Conservation (phyloP, 148 eudicot genomes). For the Chenopodium formosanum region DNA sequence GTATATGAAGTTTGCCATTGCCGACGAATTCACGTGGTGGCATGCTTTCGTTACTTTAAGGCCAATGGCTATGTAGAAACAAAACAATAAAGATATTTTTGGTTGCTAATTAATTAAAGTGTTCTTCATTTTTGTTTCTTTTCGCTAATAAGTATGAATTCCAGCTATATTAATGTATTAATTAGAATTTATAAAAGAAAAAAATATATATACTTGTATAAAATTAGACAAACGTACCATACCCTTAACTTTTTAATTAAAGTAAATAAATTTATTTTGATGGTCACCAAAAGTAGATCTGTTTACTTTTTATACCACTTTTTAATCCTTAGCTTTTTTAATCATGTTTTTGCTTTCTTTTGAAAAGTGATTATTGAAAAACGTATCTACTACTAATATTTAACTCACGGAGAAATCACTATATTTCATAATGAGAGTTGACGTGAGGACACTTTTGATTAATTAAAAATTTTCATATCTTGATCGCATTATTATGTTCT, state of each 20-base stretch:
- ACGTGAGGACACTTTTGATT: too few relatives aligned
- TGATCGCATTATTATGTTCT: too few relatives aligned
- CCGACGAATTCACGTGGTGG: neutral
- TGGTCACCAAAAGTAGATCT: neutral
- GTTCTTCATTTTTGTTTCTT: slow-evolving; percentile 3
- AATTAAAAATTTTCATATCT: too few relatives aligned
- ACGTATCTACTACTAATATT: neutral
- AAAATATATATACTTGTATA: too few relatives aligned
- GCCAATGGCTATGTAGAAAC: neutral
- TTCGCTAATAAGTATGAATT: neutral
- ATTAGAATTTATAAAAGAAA: too few relatives aligned
- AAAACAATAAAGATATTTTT: neutral
- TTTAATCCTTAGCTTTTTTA: neutral
- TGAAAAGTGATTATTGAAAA: neutral
- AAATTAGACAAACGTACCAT: too few relatives aligned
- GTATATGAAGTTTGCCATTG: neutral
- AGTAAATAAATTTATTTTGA: neutral
- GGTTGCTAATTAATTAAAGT: neutral
- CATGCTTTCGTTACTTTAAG: neutral
- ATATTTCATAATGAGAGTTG: neutral
- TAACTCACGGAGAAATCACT: neutral
- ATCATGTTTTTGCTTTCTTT: neutral
- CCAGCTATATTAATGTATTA: neutral
- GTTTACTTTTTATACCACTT: neutral
- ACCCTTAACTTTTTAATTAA: too few relatives aligned